Evolutionary conservation across 2,329 filamentous ascomycete genomes (phyloP), one percentile per base, ranked within the genome.

Genomic region (Claviceps maximensis): DNA sequence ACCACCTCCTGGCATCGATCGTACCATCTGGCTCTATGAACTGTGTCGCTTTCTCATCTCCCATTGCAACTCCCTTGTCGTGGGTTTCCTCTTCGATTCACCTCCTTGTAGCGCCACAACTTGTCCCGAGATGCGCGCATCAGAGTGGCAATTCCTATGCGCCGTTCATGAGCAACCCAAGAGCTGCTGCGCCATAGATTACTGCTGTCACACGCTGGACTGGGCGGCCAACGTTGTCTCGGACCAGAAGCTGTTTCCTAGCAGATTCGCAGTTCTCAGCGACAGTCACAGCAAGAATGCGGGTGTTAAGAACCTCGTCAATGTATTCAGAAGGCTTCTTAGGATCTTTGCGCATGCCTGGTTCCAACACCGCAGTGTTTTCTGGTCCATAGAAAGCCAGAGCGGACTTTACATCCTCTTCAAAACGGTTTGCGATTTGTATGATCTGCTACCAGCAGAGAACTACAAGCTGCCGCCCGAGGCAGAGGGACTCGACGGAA

Each of bases 71-170:
- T 83, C 84, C 57, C 80, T 98, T 53, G 87, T 97, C 59, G 83
- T 95, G 55, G 89, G 88, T 58, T 91, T 98, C 63, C 89, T 98
- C 62, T 87, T 89, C 65, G 93, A 97, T 69, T 78, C 77, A 45
- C 91, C 91, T 7, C 85, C 91, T 3, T 98, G 93, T 72, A 95
- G 89, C 55, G 80, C 87, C 15, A 76, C 78, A 58, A 96, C 93
- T 1, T 98, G 93, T 64, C 89, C 90, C 33, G 93, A 98, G 71
- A 98, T 98, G 93, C 89, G 93, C 64, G 93, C 93, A 2, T 93
- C 87, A 31, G 91, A 98, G 73, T 98, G 93, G 93, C 93, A 98
- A 71, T 98, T 97, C 64, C 81, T 98, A 48, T 98, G 93, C 72
- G 93, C 93, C 50, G 93, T 97, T 3, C 93, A 98, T 67, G 91